Conservation (phyloP, 495 filamentous ascomycete genomes). For the Tuber indicum region DNA sequence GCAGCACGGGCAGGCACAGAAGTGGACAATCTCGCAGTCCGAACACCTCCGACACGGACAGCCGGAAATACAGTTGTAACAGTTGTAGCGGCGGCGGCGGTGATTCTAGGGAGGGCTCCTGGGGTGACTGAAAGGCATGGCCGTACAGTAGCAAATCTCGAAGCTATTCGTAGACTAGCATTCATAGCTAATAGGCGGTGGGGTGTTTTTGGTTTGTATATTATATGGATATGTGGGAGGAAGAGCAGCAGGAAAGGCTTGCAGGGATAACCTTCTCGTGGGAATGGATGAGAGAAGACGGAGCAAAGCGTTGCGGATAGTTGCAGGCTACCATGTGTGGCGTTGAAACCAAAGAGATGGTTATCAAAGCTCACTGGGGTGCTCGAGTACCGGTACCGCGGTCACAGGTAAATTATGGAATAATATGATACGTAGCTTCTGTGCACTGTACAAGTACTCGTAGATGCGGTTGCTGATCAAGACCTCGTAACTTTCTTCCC, state of each 20-base stretch:
- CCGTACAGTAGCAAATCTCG: neutral
- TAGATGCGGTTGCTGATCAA: neutral
- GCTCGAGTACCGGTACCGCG: neutral
- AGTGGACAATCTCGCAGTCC: slow-evolving; percentile 12
- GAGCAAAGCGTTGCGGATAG: neutral
- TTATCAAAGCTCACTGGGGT: neutral
- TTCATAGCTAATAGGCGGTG: neutral
- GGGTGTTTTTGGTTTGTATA: neutral
- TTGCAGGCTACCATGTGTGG: neutral
- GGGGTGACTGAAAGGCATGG: slow-evolving; percentile 7
- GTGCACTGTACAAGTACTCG: too few relatives aligned
- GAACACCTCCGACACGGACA: neutral
- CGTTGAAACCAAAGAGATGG: neutral
- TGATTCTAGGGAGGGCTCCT: neutral
- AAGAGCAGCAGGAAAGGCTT: neutral
- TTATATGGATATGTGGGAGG: neutral
- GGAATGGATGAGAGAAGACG: neutral
- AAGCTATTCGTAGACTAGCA: neutral
- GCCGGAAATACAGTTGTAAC: neutral
- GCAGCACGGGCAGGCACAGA: slow-evolving; percentile 3
- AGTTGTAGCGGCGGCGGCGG: neutral
- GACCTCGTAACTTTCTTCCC: neutral
- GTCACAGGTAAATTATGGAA: too few relatives aligned
- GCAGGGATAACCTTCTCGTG: neutral
- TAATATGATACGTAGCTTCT: neutral